Evolutionary conservation across 164 flowering plant species (phyloP).

Genomic region (Aristolochia fimbriata): DNA sequence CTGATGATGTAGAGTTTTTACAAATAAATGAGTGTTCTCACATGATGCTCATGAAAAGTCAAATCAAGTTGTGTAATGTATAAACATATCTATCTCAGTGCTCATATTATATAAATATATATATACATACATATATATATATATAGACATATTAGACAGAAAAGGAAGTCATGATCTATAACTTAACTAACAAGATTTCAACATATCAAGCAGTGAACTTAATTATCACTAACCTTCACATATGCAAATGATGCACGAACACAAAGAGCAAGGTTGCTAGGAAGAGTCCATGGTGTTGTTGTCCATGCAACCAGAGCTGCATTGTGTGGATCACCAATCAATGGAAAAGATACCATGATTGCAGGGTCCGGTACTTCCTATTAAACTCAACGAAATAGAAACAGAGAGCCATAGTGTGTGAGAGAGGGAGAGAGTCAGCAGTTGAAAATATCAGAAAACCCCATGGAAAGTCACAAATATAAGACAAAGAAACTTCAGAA

Average conservation of each 20-base stretch:
- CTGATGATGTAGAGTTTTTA: not conserved
- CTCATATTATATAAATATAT: too few relatives aligned
- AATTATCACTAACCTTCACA: conserved; percentile 50
- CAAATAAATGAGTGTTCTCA: too few relatives aligned
- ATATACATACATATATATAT: too few relatives aligned
- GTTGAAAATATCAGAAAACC: not conserved
- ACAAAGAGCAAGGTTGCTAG: conserved; percentile 87
- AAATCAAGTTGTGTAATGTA: too few relatives aligned
- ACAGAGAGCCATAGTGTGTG: not conserved
- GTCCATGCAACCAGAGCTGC: conserved; percentile 96
- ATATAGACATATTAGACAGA: too few relatives aligned
- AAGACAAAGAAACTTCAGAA: not conserved
- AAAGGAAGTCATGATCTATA: too few relatives aligned
- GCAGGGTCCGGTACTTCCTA: conserved; percentile 92
- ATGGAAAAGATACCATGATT: conserved; percentile 77
- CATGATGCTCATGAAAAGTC: too few relatives aligned
- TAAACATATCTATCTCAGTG: too few relatives aligned
- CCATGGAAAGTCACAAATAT: not conserved
- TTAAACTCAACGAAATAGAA: conserved; percentile 3
- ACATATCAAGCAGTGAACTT: too few relatives aligned
- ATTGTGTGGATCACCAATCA: conserved; percentile 59
- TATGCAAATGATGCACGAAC: conserved; percentile 70
- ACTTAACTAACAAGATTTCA: too few relatives aligned
- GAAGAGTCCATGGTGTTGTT: conserved; percentile 99
- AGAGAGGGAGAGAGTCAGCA: not conserved